These are phyloP conservation scores for Rhodotorula sp. DNA, from an alignment of 1,284 basidiomycete genomes.

Conservation along the genomic window DNA sequence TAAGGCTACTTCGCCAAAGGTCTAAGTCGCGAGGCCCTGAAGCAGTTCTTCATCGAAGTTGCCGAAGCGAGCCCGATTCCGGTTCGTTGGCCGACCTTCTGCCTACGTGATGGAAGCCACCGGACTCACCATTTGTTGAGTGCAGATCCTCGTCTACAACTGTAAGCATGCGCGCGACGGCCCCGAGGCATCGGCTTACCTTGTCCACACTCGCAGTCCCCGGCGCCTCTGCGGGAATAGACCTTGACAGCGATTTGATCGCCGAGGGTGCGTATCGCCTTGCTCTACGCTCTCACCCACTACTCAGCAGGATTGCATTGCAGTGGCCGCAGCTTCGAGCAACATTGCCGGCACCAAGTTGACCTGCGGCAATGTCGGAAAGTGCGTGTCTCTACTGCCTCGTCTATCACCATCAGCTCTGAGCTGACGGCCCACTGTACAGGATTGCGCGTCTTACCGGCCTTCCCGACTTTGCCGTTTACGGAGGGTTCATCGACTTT, in stretches of 20 bases:
- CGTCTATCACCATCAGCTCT: too few relatives aligned
- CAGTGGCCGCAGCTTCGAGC: conserved; percentile 22
- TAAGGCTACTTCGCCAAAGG: conserved; percentile 55
- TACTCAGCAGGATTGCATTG: too few relatives aligned
- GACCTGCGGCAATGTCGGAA: conserved; percentile 40
- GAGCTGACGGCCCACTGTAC: too few relatives aligned
- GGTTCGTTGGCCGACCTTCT: conserved; percentile 48
- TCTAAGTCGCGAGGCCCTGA: conserved; percentile 53
- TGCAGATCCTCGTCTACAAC: conserved; percentile 74
- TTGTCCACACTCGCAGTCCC: conserved; percentile 53
- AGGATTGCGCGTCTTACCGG: conserved; percentile 35
- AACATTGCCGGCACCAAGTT: conserved; percentile 41
- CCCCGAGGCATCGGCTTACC: too few relatives aligned
- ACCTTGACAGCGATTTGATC: conserved; percentile 81
- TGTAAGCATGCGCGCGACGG: conserved; percentile 53
- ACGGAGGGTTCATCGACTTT: conserved; percentile 43
- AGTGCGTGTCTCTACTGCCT: neutral
- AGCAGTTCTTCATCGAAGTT: conserved; percentile 60
- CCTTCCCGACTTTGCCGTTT: conserved; percentile 39
- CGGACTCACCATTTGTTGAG: too few relatives aligned
- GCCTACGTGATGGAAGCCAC: too few relatives aligned
- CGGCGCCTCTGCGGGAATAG: conserved; percentile 70
- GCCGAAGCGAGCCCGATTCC: conserved; percentile 80
- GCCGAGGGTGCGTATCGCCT: conserved; percentile 50
- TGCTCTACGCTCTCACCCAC: neutral